A percentile compares a stretch with the other conserved stretches of the same genome.
Conservation (phyloP, 2,329 filamentous ascomycete genomes). For the Neopestalotiopsis sp. region DNA sequence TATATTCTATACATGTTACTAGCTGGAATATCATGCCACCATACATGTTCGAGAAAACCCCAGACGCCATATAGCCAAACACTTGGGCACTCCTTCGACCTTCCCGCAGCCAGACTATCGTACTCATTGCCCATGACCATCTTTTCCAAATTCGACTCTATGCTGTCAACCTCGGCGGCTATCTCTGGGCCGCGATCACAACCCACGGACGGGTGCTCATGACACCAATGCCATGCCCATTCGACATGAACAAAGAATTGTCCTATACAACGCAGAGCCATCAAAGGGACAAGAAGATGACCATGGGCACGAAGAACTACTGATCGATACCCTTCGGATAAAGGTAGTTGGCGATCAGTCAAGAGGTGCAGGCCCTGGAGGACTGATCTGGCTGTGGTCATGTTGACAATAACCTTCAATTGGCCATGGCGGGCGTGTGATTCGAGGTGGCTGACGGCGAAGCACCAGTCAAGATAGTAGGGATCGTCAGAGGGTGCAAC, state of each 20-base stretch:
- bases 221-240: conserved; percentile 20
- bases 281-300: conserved; percentile 9
- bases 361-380: background rate
- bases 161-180: conserved; percentile 4
- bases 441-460: conserved; percentile 21
- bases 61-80: background rate
- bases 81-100: conserved; percentile 16
- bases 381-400: conserved; percentile 8
- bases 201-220: conserved; percentile 10
- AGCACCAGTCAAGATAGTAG: conserved; percentile 22
- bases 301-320: conserved; percentile 4
- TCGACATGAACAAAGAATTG: conserved; percentile 23
- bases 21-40: background rate
- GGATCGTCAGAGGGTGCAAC: background rate
- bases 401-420: conserved; percentile 18
- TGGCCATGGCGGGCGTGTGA: conserved; percentile 16
- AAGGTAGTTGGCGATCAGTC: background rate
- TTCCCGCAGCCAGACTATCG: conserved; percentile 17
- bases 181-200: background rate
- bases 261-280: conserved; percentile 17
- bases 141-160: conserved; percentile 22
- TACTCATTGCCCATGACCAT: conserved; percentile 23
- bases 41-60: background rate
- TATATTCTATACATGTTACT: too few relatives aligned
- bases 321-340: background rate